Conservation (phyloP, 1,139 yeast species). For the Candida glucosophila region DNA sequence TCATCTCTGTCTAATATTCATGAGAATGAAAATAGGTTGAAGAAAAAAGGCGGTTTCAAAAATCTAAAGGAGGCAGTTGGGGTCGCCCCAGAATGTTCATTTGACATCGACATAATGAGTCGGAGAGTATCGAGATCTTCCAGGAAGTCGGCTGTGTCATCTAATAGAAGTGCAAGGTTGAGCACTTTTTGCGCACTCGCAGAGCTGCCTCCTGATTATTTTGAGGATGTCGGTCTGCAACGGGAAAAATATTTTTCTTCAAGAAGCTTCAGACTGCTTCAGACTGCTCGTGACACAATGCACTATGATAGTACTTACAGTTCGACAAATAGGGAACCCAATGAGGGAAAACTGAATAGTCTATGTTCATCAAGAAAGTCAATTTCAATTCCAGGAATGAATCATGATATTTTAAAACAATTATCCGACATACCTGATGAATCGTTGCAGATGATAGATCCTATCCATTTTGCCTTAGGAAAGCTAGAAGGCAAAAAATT, state of each 20-base stretch:
- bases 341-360: slow-evolving; percentile 4
- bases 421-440: slow-evolving; percentile 80
- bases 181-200: slow-evolving; percentile 35
- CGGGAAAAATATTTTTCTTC: slow-evolving; percentile 1
- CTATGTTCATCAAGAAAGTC: slow-evolving; percentile 20
- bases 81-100: slow-evolving; percentile 1
- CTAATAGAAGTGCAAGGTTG: slow-evolving; percentile 24
- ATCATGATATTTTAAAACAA: slow-evolving; percentile 55
- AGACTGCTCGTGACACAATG: neutral
- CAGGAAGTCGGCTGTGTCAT: slow-evolving; percentile 17
- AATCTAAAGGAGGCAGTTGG: slow-evolving; percentile 24
- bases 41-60: slow-evolving; percentile 30
- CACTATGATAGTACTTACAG: too few relatives aligned
- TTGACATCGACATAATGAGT: neutral
- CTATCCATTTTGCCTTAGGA: slow-evolving; percentile 64
- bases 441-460: slow-evolving; percentile 46
- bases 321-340: slow-evolving; percentile 1
- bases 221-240: slow-evolving; percentile 11
- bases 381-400: slow-evolving; percentile 53
- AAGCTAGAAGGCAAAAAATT: slow-evolving; percentile 64
- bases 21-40: slow-evolving; percentile 13
- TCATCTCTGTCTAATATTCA: slow-evolving; percentile 12
- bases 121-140: slow-evolving; percentile 15
- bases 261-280: neutral
- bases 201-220: slow-evolving; percentile 31